These are phyloP conservation scores for Eleusine coracana DNA, from an alignment of 176 grass and related monocot species.

Conservation along the genomic window DNA sequence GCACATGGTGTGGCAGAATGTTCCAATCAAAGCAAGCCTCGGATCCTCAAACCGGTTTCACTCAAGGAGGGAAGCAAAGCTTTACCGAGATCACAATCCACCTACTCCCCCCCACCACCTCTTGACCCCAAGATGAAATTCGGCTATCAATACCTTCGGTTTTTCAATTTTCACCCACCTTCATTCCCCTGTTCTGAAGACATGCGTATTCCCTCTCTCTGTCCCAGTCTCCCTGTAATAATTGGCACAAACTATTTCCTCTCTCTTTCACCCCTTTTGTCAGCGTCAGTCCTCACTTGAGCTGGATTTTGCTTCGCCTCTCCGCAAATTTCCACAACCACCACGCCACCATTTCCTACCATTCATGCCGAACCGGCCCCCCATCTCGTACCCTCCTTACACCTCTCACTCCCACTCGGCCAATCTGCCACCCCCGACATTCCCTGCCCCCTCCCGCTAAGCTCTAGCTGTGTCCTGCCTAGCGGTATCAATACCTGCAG, in stretches of 20 bases:
- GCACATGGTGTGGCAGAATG: constrained; percentile 34
- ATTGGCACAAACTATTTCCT: constrained; percentile 19
- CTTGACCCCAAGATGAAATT: neutral
- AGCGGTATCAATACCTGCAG: constrained; percentile 45
- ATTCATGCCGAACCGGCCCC: constrained; percentile 16
- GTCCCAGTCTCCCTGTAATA: constrained; percentile 15
- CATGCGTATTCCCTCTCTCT: neutral
- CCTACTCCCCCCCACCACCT: neutral
- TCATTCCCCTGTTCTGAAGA: constrained; percentile 17
- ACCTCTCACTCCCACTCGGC: neutral
- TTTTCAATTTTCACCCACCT: constrained; percentile 18
- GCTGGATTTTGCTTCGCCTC: constrained; percentile 41
- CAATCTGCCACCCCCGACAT: constrained; percentile 44
- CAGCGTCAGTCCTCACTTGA: constrained; percentile 25
- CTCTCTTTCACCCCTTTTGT: neutral
- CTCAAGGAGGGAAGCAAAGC: neutral
- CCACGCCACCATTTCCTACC: neutral
- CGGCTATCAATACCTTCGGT: neutral
- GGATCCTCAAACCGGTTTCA: constrained; percentile 34
- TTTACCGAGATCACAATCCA: constrained; percentile 18
- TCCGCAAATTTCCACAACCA: constrained; percentile 45
- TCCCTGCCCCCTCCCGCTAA: constrained; percentile 27
- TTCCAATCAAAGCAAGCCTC: constrained; percentile 33
- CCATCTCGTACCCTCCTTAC: neutral
- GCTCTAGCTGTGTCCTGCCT: constrained; percentile 53